Evolutionary conservation across 345 rosid genomes (phyloP).

Genomic region (Barbarea vulgaris): DNA sequence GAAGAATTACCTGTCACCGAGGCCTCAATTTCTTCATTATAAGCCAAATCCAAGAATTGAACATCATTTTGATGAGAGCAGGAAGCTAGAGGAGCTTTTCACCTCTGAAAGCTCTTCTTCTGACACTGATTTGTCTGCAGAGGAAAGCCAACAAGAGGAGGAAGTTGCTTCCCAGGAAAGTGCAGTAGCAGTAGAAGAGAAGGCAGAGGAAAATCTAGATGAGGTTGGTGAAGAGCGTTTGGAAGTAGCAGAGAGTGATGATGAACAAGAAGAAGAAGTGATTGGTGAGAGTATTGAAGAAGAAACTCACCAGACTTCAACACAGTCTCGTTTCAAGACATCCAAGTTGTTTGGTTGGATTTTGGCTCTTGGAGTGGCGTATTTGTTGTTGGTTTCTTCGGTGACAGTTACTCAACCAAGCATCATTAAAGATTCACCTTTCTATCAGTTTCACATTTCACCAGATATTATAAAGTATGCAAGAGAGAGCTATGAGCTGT

Average conservation of each 20-base stretch:
- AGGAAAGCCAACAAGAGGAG: conserved; percentile 46
- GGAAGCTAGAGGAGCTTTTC: conserved; percentile 56
- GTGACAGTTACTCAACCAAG: background rate
- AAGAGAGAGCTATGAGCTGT: conserved; percentile 27
- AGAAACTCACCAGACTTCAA: conserved; percentile 33
- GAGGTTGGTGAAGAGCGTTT: conserved; percentile 35
- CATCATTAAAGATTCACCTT: background rate
- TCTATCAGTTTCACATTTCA: conserved; percentile 16
- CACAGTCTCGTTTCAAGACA: conserved; percentile 45
- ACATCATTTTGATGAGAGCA: conserved; percentile 43
- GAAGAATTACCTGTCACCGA: conserved; percentile 62
- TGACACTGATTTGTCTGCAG: conserved; percentile 56
- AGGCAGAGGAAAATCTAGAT: background rate
- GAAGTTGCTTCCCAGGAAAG: conserved; percentile 37
- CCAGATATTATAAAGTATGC: conserved; percentile 8
- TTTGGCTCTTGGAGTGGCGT: conserved; percentile 45
- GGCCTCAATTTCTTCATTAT: conserved; percentile 70
- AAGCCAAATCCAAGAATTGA: conserved; percentile 62
- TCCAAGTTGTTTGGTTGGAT: conserved; percentile 52
- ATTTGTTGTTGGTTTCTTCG: conserved; percentile 42
- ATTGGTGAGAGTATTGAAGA: conserved; percentile 31
- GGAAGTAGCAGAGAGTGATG: conserved; percentile 15
- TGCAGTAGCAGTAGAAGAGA: conserved; percentile 29
- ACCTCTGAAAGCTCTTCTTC: conserved; percentile 45
- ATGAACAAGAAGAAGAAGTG: conserved; percentile 35